Percentiles rank a stretch among this genome's conserved stretches.
Conservation (phyloP, 805 yeast species). For the Kodamaea sagamina region DNA sequence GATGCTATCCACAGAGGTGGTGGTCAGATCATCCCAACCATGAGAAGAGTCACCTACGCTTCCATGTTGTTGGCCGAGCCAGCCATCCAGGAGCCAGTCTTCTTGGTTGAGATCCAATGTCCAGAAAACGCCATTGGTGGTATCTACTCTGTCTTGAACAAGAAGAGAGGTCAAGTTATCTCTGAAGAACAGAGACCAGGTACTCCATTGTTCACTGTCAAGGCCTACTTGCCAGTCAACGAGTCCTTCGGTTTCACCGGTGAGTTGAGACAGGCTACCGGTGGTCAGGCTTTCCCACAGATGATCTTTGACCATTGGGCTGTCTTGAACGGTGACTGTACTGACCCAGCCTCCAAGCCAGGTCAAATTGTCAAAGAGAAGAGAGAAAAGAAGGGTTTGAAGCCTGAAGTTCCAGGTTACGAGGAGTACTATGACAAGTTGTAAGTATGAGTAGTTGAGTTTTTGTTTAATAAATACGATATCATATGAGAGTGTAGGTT, state of each 20-base stretch:
- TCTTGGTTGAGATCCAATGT: conserved; percentile 99
- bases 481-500: neutral
- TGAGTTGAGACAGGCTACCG: conserved; percentile 99
- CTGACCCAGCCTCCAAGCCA: conserved; percentile 75
- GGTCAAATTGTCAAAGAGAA: conserved; percentile 58
- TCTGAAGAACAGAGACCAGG: conserved; percentile 99
- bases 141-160: conserved; percentile 99
- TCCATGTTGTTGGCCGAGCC: conserved; percentile 98
- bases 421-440: conserved; percentile 97
- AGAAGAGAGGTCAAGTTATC: conserved; percentile 98
- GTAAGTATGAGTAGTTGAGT: conserved; percentile 38
- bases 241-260: conserved; percentile 99
- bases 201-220: conserved; percentile 99
- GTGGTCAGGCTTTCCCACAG: conserved; percentile 99
- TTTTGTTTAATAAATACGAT: conserved; percentile 9
- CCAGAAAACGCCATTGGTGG: conserved; percentile 99
- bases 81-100: conserved; percentile 98
- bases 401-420: conserved; percentile 97
- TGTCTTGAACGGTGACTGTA: conserved; percentile 86
- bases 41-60: conserved; percentile 99
- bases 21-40: conserved; percentile 99
- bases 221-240: conserved; percentile 99
- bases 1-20: conserved; percentile 99
- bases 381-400: conserved; percentile 96
- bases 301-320: conserved; percentile 99